Evolutionary conservation across 306 rosid species (phyloP), one percentile per base, ranked within the genome.

Genomic region (Prunus fruticosa): DNA sequence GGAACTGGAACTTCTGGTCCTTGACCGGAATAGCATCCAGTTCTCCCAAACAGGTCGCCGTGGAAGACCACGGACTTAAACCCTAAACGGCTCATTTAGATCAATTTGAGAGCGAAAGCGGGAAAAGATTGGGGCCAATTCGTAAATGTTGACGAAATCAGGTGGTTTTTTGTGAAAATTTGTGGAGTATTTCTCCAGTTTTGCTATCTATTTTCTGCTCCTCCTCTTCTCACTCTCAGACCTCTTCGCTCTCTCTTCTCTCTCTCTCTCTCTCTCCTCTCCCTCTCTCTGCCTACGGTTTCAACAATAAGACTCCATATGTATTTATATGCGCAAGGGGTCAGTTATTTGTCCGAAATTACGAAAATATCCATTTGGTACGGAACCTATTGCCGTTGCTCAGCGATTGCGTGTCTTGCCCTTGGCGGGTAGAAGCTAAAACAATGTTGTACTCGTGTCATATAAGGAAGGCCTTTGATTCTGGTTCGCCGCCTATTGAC

Each of bases 31-130:
- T 60, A 60, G 87, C 88, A 38, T 96, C 97, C 69, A 96, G 90
- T 75, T 96, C 98, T 11, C 99, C 99, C 78, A 96, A 84, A 43
- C 89, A 71, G 34, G 72, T 89, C 96, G 58, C 90, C 91, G 46
- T 96, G 93, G 70, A 72, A 92, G 23, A 96, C 99, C 79, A 80
- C 85, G 27, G 90, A 84, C 87, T 90, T 96, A 28, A 88, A 83
- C 93, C 91, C 99, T 90, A 91, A 86, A 53, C 93, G 96, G 76
- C 79, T 92, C 99, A 96, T 94, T 71, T 41, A 30, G 67, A 56
- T 79, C 60, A 52, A 66, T 62, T 51, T 66, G 13, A 3, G 61
- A 67, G 3, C 11, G 58, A 58, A 77, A 61, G 23, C 25, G 14
- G 32, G 5, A 45, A 38, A 34, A 23, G 67, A 30, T 30, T 49